Conservation (phyloP, 495 filamentous ascomycete genomes). For the Xylaria sp. region DNA sequence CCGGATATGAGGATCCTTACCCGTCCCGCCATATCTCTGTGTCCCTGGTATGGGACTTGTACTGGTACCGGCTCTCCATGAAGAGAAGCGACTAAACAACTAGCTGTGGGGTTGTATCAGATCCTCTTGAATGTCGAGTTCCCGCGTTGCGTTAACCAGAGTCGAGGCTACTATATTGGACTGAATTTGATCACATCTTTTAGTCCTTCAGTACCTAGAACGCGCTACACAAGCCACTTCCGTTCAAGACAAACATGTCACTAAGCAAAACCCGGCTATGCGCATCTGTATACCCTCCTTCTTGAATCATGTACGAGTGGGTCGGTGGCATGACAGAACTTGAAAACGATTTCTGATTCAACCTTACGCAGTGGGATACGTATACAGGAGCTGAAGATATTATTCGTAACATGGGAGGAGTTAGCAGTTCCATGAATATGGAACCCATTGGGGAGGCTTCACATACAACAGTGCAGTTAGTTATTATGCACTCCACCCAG, state of each 20-base stretch:
- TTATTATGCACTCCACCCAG: background rate
- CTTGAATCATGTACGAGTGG: background rate
- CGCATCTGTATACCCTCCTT: background rate
- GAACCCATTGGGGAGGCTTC: background rate
- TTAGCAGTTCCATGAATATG: background rate
- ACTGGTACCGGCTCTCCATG: conserved; percentile 5
- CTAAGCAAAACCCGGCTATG: background rate
- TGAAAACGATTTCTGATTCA: background rate
- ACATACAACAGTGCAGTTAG: background rate
- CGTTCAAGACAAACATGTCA: background rate
- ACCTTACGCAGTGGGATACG: background rate
- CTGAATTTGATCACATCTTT: background rate
- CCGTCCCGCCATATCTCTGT: background rate
- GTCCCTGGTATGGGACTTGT: background rate
- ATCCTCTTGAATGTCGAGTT: background rate
- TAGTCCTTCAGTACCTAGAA: background rate
- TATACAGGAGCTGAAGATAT: background rate
- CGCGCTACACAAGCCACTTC: background rate
- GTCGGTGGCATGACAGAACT: background rate
- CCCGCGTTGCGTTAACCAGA: background rate
- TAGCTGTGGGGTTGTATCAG: conserved; percentile 15
- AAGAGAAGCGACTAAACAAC: conserved; percentile 1
- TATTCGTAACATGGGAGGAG: background rate
- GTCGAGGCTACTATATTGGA: background rate
- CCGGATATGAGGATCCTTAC: background rate